A percentile compares a stretch with the other conserved stretches of the same genome.
Evolutionary conservation across 1,139 yeast species (phyloP).

Genomic region (Yamadazyma siamensis): DNA sequence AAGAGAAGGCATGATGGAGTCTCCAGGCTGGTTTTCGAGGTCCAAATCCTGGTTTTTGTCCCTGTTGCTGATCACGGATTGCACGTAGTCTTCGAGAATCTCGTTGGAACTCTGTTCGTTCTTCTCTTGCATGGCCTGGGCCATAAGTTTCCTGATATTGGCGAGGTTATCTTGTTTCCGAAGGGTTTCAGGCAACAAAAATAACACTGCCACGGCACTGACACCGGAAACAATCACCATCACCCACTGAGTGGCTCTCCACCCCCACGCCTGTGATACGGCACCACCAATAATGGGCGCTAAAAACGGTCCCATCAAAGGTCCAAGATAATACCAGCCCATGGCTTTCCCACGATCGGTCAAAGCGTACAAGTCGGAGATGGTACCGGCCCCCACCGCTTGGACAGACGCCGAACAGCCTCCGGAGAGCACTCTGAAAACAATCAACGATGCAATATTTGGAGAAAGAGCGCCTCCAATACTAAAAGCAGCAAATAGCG

Average conservation of each 20-base stretch:
- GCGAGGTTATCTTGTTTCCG: slow-evolving; percentile 51
- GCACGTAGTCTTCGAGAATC: not conserved
- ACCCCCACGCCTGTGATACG: slow-evolving; percentile 68
- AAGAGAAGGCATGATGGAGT: slow-evolving; percentile 36
- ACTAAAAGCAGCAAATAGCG: slow-evolving; percentile 59
- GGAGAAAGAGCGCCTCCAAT: slow-evolving; percentile 72
- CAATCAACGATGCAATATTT: slow-evolving; percentile 59
- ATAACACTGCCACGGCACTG: slow-evolving; percentile 46
- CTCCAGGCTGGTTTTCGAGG: slow-evolving; percentile 19
- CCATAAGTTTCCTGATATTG: slow-evolving; percentile 42
- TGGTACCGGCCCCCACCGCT: slow-evolving; percentile 87
- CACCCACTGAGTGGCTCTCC: slow-evolving; percentile 91
- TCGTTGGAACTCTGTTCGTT: slow-evolving; percentile 13
- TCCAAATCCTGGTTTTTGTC: not conserved
- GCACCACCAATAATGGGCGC: slow-evolving; percentile 85
- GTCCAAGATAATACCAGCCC: slow-evolving; percentile 81
- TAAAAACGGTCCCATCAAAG: slow-evolving; percentile 74
- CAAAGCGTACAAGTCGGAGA: slow-evolving; percentile 67
- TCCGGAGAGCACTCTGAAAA: slow-evolving; percentile 69
- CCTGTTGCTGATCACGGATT: not conserved
- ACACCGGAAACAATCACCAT: slow-evolving; percentile 65
- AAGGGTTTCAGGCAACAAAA: slow-evolving; percentile 75
- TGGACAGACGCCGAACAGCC: slow-evolving; percentile 86
- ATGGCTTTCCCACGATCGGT: slow-evolving; percentile 74
- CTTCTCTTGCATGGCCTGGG: slow-evolving; percentile 10